Conservation (phyloP, 371 early-diverging fungal genomes). For the Saksenaea vasiformis region DNA sequence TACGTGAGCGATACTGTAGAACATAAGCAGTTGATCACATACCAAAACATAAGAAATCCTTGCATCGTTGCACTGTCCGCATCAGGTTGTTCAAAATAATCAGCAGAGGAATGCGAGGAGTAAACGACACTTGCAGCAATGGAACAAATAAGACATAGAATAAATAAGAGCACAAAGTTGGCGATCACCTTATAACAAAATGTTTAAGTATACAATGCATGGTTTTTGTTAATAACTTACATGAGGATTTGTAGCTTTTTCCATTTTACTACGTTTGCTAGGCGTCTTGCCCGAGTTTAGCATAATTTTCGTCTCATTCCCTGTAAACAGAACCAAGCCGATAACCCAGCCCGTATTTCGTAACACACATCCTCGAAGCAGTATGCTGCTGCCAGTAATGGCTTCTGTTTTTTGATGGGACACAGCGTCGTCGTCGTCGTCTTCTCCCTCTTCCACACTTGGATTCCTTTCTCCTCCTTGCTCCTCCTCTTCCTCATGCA, state of each 20-base stretch:
- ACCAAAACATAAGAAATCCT: constrained; percentile 58
- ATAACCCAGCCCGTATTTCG: constrained; percentile 91
- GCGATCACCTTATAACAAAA: constrained; percentile 39
- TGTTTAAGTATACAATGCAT: background rate
- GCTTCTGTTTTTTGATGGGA: constrained; percentile 65
- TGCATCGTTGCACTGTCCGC: constrained; percentile 47
- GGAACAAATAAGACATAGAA: constrained; percentile 69
- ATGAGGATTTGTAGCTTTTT: constrained; percentile 93
- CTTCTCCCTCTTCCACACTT: constrained; percentile 7
- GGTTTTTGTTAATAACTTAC: constrained; percentile 39
- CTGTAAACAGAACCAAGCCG: constrained; percentile 85
- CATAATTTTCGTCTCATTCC: constrained; percentile 89
- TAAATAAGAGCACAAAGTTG: constrained; percentile 44
- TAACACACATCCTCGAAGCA: constrained; percentile 91
- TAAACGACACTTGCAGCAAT: constrained; percentile 61
- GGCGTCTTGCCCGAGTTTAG: constrained; percentile 91
- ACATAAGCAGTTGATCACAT: background rate
- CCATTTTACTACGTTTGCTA: constrained; percentile 93
- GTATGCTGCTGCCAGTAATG: constrained; percentile 77
- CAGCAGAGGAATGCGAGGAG: constrained; percentile 26
- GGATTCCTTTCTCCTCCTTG: background rate
- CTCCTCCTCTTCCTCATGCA: background rate
- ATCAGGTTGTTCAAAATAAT: constrained; percentile 37
- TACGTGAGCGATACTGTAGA: background rate
- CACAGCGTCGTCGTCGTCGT: constrained; percentile 15